phyloP scores from a whole-genome alignment of 176 grass and related monocot species.

The Pontederia crassipes region DNA sequence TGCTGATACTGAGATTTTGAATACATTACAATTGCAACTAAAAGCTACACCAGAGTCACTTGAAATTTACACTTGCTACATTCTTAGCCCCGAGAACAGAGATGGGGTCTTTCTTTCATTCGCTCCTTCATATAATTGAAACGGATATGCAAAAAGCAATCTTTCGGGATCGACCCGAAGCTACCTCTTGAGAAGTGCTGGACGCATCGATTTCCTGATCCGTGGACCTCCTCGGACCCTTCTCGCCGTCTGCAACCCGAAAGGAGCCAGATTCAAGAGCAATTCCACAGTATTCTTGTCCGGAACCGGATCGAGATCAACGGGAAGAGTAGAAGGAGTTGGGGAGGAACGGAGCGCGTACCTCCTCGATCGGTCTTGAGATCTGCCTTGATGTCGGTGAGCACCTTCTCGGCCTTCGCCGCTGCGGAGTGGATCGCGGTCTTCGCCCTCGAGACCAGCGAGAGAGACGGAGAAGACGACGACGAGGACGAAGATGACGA shows the following conservation, averaged over 20 bases:
- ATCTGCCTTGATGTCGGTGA: constrained; percentile 84
- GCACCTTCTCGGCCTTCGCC: constrained; percentile 52
- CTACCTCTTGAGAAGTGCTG: neutral
- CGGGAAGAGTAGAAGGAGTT: constrained; percentile 16
- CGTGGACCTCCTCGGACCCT: constrained; percentile 35
- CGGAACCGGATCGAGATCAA: constrained; percentile 4
- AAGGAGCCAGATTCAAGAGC: neutral
- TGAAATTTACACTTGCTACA: no score
- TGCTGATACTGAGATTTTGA: no score
- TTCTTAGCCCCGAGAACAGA: no score
- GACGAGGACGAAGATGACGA: constrained; percentile 9
- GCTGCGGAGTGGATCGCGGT: constrained; percentile 78
- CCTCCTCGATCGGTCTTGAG: constrained; percentile 40
- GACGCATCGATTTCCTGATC: constrained; percentile 46
- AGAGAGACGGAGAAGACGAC: constrained; percentile 22
- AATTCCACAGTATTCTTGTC: no score
- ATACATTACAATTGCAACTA: no score
- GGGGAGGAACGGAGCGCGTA: constrained; percentile 11
- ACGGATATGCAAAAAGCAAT: neutral
- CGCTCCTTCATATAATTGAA: no score
- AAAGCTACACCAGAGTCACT: no score
- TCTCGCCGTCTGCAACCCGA: constrained; percentile 41
- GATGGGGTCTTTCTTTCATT: no score
- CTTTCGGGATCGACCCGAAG: constrained; percentile 1
- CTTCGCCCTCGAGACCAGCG: constrained; percentile 78